Base-by-base conservation (phyloP, 179 eudicot species). In the Vitellaria paradoxa region DNA sequence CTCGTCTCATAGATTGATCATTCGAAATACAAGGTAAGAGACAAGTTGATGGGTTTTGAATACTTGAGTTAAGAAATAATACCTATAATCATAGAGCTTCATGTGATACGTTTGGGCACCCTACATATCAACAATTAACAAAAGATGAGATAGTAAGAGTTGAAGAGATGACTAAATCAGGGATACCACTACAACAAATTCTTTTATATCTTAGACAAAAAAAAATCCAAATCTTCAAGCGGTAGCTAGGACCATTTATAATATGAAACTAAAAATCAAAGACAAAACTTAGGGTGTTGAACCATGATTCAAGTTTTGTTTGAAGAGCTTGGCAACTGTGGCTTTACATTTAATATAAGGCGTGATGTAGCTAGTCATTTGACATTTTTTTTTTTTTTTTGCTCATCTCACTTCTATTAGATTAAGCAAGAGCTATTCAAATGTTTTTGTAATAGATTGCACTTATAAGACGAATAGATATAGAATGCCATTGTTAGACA, bases 21-120 rank as follows among this genome's bases (percentile, higher is more conserved):
- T 74, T 74, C 20, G 52, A 61, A 74, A 45, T 74, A 60, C 15
- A 21, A 61, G 64, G 66, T 37, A 73, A 55, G 46, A 57, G 40
- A 37, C 52, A 60, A 57, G n/a, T 17, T 15, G 53, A 46, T 74
- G 68, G 57, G 3, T 30, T 42, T 45, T 18, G 68, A 50, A 17
- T 17, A 40, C 53, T 60, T 45, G 40, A 59, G 18, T 17, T 57
- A 57, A 57, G 6, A 17, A 57, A 57, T 15, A 5, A 15, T 57
- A 42, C 61, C 1, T 21, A 57, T 57, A 17, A 57, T 57, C 61
- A 57, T 18, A 17, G 6, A 57, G 15, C n/a, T 57, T 57, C 4
- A 0, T 13, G 61, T 57, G 61, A 57, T 5, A 57, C 17, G 21
- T 18, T 5, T 13, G 21, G n/a, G 6, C 61, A 15, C 18, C n/a